These are phyloP conservation scores for Fragaria vesca DNA, from an alignment of 306 rosid genomes.

Conservation along the genomic window DNA sequence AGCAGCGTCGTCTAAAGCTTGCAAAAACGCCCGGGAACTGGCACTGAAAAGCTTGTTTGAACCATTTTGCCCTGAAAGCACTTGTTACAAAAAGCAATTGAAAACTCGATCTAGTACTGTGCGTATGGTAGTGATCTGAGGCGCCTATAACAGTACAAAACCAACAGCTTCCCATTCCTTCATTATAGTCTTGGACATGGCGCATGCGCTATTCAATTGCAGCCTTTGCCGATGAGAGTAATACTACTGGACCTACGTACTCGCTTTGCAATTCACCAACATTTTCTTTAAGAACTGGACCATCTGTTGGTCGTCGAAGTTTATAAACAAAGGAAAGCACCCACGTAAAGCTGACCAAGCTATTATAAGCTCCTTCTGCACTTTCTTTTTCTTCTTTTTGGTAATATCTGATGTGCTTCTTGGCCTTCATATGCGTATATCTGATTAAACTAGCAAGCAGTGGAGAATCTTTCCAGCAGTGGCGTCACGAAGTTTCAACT, in stretches of 20 bases:
- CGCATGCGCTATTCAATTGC: conserved; percentile 12
- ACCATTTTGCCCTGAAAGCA: not conserved
- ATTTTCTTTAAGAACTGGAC: conserved; percentile 2
- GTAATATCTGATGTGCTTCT: not conserved
- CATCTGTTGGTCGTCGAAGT: not conserved
- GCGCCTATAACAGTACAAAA: not conserved
- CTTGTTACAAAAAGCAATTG: not conserved
- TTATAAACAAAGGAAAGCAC: not conserved
- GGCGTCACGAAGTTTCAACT: conserved; percentile 19
- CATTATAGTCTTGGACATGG: not conserved
- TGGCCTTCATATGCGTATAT: not conserved
- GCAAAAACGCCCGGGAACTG: not conserved
- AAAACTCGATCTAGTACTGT: not conserved
- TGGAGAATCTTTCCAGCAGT: conserved; percentile 21
- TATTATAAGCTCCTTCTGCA: not conserved
- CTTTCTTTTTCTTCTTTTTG: not conserved
- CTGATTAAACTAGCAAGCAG: not conserved
- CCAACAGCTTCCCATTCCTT: conserved; percentile 8
- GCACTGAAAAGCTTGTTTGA: not conserved
- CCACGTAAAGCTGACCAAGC: conserved; percentile 5
- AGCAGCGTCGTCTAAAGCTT: not conserved
- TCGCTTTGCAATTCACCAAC: not conserved
- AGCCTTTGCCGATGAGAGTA: not conserved
- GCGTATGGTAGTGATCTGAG: not conserved
- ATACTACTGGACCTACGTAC: not conserved